Percentiles rank a stretch among this genome's conserved stretches.
phyloP scores from a whole-genome alignment of 352 stramenopile genomes.

The Phytophthora fragariaefolia region DNA sequence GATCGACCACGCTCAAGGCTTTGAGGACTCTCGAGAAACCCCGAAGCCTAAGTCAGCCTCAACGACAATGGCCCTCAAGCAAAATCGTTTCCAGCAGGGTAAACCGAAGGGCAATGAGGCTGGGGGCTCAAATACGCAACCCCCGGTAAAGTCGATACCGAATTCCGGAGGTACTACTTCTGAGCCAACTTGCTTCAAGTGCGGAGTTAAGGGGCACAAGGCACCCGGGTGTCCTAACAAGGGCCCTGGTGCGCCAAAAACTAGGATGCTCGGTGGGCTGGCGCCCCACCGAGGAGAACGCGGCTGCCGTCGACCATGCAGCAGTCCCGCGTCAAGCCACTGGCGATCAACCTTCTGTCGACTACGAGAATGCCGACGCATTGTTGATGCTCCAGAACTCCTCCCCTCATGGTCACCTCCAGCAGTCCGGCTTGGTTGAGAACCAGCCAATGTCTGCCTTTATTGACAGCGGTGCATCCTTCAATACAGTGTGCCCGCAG shows the following conservation, averaged over 20 bases:
- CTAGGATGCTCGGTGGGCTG: too few relatives aligned
- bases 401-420: conserved; percentile 2
- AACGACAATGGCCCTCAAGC: neutral
- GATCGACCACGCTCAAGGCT: conserved; percentile 3
- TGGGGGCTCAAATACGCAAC: neutral
- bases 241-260: conserved; percentile 2
- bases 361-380: conserved; percentile 7
- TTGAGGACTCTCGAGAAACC: conserved; percentile 7
- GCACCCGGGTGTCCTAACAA: conserved; percentile 3
- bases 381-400: neutral
- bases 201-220: conserved; percentile 5
- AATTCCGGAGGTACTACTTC: neutral
- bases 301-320: conserved; percentile 7
- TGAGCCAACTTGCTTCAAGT: conserved; percentile 4
- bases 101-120: conserved; percentile 1
- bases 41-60: neutral
- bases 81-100: too few relatives aligned
- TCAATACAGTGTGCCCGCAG: conserved; percentile 2
- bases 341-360: conserved; percentile 1
- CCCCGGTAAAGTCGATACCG: too few relatives aligned
- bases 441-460: neutral
- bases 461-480: conserved; percentile 6
- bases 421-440: neutral
- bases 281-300: conserved; percentile 6
- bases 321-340: neutral